phyloP scores from a whole-genome alignment of 768 basidiomycete species.

The Clathrus columnatus region DNA sequence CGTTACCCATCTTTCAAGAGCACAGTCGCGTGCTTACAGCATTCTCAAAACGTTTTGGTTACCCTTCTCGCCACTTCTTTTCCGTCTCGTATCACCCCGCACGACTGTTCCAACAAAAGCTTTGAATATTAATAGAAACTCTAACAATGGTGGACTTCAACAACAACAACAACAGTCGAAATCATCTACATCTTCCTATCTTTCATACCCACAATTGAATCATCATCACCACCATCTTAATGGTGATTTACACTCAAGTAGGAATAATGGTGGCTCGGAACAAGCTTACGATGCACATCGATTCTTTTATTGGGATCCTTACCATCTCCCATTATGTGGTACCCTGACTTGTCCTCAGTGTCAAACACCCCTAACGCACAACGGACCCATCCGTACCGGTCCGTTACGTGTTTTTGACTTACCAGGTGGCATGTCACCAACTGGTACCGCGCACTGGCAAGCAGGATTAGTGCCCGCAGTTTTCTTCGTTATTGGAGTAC shows the following conservation, averaged over 20 bases:
- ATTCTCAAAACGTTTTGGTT: conserved; percentile 81
- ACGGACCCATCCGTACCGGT: conserved; percentile 63
- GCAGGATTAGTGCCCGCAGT: conserved; percentile 7
- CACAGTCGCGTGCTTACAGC: conserved; percentile 47
- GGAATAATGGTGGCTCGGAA: background rate
- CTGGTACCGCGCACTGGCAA: background rate
- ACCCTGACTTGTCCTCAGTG: conserved; percentile 61
- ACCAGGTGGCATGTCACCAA: conserved; percentile 24
- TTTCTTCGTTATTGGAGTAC: conserved; percentile 80
- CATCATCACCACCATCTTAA: background rate
- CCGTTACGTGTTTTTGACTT: conserved; percentile 77
- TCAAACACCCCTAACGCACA: conserved; percentile 45
- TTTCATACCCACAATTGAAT: background rate
- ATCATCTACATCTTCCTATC: background rate
- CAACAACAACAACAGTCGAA: background rate
- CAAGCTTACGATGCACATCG: conserved; percentile 31
- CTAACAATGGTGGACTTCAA: conserved; percentile 53
- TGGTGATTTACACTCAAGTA: background rate
- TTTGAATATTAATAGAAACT: conserved; percentile 48
- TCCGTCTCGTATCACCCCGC: conserved; percentile 42
- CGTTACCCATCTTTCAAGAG: conserved; percentile 37
- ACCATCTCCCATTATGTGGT: conserved; percentile 74
- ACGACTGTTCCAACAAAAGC: conserved; percentile 20
- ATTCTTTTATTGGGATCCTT: conserved; percentile 85
- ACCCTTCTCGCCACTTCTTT: conserved; percentile 67